Base-by-base conservation (phyloP, 805 yeast species). In the Cyberlindnera nakhonratchasimensis region DNA sequence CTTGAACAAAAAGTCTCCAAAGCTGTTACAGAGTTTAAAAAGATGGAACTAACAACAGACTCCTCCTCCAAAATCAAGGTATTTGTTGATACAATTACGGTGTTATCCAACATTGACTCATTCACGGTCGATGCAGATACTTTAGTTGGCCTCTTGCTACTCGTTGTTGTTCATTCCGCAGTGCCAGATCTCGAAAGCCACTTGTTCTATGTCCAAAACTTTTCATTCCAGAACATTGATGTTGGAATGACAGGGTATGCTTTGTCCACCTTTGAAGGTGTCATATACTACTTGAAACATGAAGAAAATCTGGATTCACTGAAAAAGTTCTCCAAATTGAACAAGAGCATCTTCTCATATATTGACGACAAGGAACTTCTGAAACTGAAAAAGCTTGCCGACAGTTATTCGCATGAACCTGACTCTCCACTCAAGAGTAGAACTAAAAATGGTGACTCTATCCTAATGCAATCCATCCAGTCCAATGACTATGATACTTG, bases 261-360 rank as follows among this genome's bases (percentile, higher is more conserved):
- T 1, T 51, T 88, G 12, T 82, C 96, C 34, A 87, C 96, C 6
- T 67, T 89, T 33, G 96, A 89, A 53, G 96, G 89, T 0, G 95
- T 86, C 0, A 55, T 87, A 8, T 77, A 66, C 42, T 91, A 83
- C 54, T 66, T 88, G n/a, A 63, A 63, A 25, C 63, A 71, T 28
- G 40, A 47, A 6, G 59, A 57, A 10, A 72, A 71, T 35, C 34
- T 64, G 8, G 62, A 63, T 2, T 57, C 61, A 4, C 60, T 83
- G 37, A 54, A 63, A 4, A 45, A 52, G 1, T 56, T 66, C 10
- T 77, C 90, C 0, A 57, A 56, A 2, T 55, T 54, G 2, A 87
- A 86, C 58, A 58, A 59, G 32, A 56, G 58, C n/a, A 64, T 82
- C 29, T 82, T 89, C 82, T 52, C 65, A 0, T 61, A 71, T 5